Evolutionary conservation across 768 basidiomycete genomes (phyloP).

Genomic region (Tulasnella sp.): DNA sequence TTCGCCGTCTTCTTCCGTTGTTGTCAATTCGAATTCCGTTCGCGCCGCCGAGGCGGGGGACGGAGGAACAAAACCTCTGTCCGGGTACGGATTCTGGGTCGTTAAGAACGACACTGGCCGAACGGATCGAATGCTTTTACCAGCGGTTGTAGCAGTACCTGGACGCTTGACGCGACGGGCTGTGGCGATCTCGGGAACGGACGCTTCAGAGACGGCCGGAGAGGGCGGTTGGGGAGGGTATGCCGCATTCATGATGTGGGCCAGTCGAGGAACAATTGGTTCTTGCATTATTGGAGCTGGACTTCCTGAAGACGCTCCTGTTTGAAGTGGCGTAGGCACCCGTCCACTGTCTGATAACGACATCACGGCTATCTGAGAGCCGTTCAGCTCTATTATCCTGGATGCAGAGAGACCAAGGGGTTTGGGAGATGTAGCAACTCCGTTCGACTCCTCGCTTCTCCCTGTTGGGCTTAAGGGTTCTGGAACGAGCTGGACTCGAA

Average conservation of each 20-base stretch:
- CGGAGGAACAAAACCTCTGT: background rate
- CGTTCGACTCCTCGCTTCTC: background rate
- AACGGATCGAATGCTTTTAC: background rate
- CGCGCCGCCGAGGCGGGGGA: background rate
- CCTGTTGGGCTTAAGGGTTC: background rate
- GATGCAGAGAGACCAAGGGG: background rate
- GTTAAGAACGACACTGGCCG: background rate
- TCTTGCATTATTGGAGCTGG: background rate
- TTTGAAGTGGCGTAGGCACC: background rate
- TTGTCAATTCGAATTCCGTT: background rate
- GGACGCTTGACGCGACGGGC: background rate
- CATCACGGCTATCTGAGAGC: background rate
- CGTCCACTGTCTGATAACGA: background rate
- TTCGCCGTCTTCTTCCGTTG: background rate
- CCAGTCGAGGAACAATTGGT: background rate
- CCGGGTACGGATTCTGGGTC: background rate
- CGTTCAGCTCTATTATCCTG: background rate
- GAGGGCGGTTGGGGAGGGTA: background rate
- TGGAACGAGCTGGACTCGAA: background rate
- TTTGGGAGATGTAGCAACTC: background rate
- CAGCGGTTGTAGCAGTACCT: background rate
- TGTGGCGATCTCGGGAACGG: background rate
- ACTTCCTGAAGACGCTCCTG: background rate
- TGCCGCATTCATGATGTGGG: background rate
- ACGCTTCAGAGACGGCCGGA: background rate